Base-by-base conservation (phyloP, 139 green algal species). In the Gonium pectorale region DNA sequence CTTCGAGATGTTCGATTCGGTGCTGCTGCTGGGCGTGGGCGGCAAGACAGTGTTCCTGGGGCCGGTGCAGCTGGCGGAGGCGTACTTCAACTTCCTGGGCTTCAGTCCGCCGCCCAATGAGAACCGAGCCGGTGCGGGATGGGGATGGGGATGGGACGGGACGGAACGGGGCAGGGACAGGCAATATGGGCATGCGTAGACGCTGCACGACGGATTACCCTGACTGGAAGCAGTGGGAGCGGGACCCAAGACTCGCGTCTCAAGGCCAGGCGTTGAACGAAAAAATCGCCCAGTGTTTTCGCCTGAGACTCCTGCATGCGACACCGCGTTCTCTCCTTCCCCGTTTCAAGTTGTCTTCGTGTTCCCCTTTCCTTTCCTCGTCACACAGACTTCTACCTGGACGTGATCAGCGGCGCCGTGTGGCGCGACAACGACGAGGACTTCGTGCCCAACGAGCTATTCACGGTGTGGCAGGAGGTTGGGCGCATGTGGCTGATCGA, bases 11-110 rank as follows among this genome's bases (percentile, higher is more conserved):
- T 91, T 88, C 80, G 80, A 85, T 37, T 49, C n/a, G 40, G 72
- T 95, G 62, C 69, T 97, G 74, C 88, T 97, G 49, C 92, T 98
- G 81, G 90, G 81, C 56, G 92, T 92, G 66, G 92, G 90, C 35
- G 87, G 92, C n/a, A 70, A 77, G 43, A 90, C 92, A 3, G 93
- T 93, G 24, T 96, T 90, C 83, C 64, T 89, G 56, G 92, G 93
- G 17, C 89, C 91, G 35, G 72, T 80, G 24, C 49, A 67, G 35
- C 35, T 80, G 72, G 72, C 72, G 21, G 51, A 67, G 72, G 37
- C 35, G 4, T 80, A 80, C 72, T 83, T 83, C 60, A 73, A 73
- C 75, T 83, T 83, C 72, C 72, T 80, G 51, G 72, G 72, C 72
- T 80, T 80, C 52, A 38, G 37, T 35, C 72, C 72, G 24, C 72